Evolutionary conservation across 1,284 basidiomycete species (phyloP).

Genomic region (Pseudomicrostroma phylloplanum): DNA sequence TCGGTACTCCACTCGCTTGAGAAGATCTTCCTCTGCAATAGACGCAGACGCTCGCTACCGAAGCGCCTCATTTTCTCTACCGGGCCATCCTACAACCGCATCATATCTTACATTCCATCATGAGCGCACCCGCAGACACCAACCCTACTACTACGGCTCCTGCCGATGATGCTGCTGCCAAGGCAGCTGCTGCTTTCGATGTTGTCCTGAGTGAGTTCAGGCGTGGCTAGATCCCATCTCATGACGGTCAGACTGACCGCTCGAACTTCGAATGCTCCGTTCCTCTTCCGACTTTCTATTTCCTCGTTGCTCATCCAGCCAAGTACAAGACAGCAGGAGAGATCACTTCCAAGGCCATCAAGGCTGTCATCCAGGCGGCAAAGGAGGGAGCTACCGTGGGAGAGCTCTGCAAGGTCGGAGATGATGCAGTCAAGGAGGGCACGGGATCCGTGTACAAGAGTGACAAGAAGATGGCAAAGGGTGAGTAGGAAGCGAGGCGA

Average conservation of each 20-base stretch:
- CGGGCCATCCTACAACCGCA: background rate
- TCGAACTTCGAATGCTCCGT: background rate
- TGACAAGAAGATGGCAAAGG: constrained; percentile 68
- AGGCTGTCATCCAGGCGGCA: constrained; percentile 52
- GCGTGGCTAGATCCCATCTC: background rate
- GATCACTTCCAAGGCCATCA: constrained; percentile 76
- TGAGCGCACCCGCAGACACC: constrained; percentile 7
- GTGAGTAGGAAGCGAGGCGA: constrained; percentile 53
- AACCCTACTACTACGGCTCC: background rate
- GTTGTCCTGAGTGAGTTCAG: constrained; percentile 4
- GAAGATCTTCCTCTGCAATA: too few relatives aligned
- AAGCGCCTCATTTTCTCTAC: too few relatives aligned
- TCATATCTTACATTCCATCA: background rate
- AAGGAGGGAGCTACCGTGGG: constrained; percentile 75
- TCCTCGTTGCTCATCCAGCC: background rate
- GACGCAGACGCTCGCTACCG: too few relatives aligned
- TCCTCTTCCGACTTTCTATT: too few relatives aligned
- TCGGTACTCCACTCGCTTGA: too few relatives aligned
- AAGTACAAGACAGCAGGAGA: constrained; percentile 75
- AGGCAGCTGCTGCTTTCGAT: constrained; percentile 3
- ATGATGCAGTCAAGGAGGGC: constrained; percentile 81
- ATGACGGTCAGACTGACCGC: background rate
- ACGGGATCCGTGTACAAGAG: constrained; percentile 85
- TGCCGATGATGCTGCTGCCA: background rate
- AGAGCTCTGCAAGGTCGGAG: constrained; percentile 85